A percentile compares a stretch with the other conserved stretches of the same genome.
Evolutionary conservation across 2,329 filamentous ascomycete species (phyloP).

Genomic region (Ophiostoma piceae): DNA sequence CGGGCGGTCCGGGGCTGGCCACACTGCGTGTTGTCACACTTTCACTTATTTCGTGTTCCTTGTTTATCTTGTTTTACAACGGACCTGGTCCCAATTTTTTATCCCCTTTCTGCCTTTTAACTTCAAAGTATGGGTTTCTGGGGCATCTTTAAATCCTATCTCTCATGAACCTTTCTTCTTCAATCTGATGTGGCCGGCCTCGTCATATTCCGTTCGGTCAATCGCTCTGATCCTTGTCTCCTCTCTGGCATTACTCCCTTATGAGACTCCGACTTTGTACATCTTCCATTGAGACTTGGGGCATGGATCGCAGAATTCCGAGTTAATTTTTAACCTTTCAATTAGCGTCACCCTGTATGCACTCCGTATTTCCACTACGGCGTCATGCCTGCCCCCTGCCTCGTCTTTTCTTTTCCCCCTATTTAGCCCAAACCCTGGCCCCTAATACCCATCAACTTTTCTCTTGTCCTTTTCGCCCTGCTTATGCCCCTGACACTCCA

Average conservation of each 20-base stretch:
- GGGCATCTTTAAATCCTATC: not conserved
- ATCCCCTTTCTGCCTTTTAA: not conserved
- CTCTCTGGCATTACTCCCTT: not conserved
- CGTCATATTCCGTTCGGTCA: not conserved
- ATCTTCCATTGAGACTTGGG: not conserved
- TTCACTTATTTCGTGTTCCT: constrained; percentile 1
- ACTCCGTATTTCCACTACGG: not conserved
- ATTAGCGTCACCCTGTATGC: not conserved
- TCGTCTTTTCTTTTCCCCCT: not conserved
- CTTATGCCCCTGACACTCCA: constrained; percentile 6
- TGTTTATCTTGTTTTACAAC: constrained; percentile 18
- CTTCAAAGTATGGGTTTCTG: not conserved
- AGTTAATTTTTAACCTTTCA: not conserved
- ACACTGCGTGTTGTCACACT: not conserved
- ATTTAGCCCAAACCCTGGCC: not conserved
- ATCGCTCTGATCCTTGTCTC: not conserved
- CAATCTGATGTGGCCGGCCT: not conserved
- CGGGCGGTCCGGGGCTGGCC: constrained; percentile 14
- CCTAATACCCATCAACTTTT: not conserved
- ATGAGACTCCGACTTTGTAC: not conserved
- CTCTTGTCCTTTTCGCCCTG: not conserved
- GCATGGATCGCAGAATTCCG: not conserved
- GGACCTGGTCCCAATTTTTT: constrained; percentile 14
- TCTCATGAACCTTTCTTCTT: not conserved
- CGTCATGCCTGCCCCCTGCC: not conserved